Percentiles rank a stretch among this genome's conserved stretches.
These are phyloP conservation scores for Gonium pectorale DNA, from an alignment of 139 green algal genomes.

Conservation along the genomic window DNA sequence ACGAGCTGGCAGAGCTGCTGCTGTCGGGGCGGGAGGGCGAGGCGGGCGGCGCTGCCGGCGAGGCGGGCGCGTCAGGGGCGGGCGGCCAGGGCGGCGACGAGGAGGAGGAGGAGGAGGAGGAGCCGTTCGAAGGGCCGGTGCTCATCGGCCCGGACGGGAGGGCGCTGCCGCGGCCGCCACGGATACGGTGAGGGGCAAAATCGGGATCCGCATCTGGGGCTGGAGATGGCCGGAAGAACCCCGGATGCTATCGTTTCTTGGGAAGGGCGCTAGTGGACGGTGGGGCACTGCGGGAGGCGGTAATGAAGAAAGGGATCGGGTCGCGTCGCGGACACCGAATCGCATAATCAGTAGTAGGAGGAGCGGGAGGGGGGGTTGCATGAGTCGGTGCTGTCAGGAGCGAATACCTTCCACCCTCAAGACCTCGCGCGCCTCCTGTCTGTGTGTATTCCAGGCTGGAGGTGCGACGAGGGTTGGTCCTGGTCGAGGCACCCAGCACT, in stretches of 20 bases:
- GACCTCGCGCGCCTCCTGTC: too few relatives aligned
- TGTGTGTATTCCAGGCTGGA: slow-evolving; percentile 29
- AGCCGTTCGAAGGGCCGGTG: slow-evolving; percentile 9
- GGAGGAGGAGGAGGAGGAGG: slow-evolving; percentile 17
- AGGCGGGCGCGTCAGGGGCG: neutral
- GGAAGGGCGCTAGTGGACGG: too few relatives aligned
- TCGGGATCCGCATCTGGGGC: neutral
- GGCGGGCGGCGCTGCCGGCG: neutral
- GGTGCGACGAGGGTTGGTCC: slow-evolving; percentile 28
- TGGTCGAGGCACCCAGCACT: slow-evolving; percentile 52
- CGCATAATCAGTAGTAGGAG: too few relatives aligned
- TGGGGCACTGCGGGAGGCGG: too few relatives aligned
- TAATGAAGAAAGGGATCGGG: too few relatives aligned
- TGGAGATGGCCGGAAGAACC: too few relatives aligned
- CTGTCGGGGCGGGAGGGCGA: neutral
- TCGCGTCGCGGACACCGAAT: too few relatives aligned
- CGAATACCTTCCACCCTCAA: too few relatives aligned
- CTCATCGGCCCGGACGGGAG: neutral
- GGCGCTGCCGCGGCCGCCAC: neutral
- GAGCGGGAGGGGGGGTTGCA: too few relatives aligned
- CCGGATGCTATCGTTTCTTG: too few relatives aligned
- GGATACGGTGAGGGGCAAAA: neutral
- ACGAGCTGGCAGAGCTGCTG: slow-evolving; percentile 62
- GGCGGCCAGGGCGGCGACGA: neutral
- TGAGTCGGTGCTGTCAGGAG: too few relatives aligned